Evolutionary conservation across 1,284 basidiomycete species (phyloP).

Genomic region (Puccinia horiana): DNA sequence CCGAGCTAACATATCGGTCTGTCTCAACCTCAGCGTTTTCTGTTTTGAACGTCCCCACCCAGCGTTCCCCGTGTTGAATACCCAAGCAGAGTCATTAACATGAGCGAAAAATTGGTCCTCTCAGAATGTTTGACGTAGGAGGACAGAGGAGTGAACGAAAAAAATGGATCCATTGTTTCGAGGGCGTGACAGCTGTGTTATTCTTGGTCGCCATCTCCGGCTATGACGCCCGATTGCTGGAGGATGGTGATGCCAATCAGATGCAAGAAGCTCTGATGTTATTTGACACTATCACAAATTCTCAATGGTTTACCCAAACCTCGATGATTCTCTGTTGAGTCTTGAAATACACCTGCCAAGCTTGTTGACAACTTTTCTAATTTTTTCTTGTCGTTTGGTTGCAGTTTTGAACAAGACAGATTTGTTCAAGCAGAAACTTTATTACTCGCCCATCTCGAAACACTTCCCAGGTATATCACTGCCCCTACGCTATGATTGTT

Average conservation of each 20-base stretch:
- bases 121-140: conserved; percentile 81
- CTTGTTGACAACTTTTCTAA: neutral
- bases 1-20: conserved; percentile 53
- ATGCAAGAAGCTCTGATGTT: conserved; percentile 96
- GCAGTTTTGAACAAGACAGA: conserved; percentile 63
- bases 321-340: conserved; percentile 67
- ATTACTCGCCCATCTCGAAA: conserved; percentile 75
- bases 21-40: neutral
- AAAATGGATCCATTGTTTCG: conserved; percentile 64
- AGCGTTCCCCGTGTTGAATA: neutral
- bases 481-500: neutral
- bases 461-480: conserved; percentile 62
- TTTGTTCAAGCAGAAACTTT: conserved; percentile 79
- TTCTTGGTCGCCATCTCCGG: conserved; percentile 83
- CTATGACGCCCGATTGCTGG: conserved; percentile 88
- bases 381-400: neutral
- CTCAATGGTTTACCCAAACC: conserved; percentile 86
- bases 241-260: conserved; percentile 92
- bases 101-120: neutral
- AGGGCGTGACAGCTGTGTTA: conserved; percentile 71
- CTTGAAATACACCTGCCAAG: neutral
- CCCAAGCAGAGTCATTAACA: neutral
- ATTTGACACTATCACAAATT: conserved; percentile 95
- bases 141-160: conserved; percentile 85
- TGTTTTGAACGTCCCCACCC: neutral